These are phyloP conservation scores for Jaapia argillacea DNA, from an alignment of 768 basidiomycete genomes.

Conservation along the genomic window DNA sequence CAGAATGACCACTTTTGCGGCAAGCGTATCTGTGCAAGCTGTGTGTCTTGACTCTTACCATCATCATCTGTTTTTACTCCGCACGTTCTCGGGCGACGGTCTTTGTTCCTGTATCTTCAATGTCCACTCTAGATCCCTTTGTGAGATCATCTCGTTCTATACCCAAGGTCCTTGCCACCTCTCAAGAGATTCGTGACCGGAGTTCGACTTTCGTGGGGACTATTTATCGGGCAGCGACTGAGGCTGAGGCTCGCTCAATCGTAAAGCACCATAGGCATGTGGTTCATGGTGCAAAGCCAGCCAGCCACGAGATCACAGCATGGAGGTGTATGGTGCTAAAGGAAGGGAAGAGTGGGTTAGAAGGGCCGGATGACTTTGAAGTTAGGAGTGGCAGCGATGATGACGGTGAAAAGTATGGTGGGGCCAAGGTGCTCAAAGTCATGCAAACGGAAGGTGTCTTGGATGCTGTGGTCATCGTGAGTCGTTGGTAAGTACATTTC, in stretches of 20 bases:
- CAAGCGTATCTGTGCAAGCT: too few relatives aligned
- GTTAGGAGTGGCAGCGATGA: conserved; percentile 55
- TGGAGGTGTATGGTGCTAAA: conserved; percentile 75
- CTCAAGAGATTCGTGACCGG: conserved; percentile 69
- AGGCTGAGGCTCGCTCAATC: conserved; percentile 38
- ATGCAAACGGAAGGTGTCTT: conserved; percentile 64
- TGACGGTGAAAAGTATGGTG: conserved; percentile 72
- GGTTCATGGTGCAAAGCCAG: conserved; percentile 45
- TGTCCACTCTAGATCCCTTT: conserved; percentile 43
- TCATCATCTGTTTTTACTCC: too few relatives aligned
- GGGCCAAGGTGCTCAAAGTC: conserved; percentile 47
- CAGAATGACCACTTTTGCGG: too few relatives aligned
- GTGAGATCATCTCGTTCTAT: conserved; percentile 33
- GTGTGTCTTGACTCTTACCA: too few relatives aligned
- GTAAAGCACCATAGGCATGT: conserved; percentile 46
- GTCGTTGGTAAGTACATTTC: conserved; percentile 51
- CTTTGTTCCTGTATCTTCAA: conserved; percentile 3
- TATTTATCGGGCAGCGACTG: conserved; percentile 44
- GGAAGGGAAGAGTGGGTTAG: conserved; percentile 51
- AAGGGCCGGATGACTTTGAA: conserved; percentile 70
- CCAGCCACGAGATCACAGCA: conserved; percentile 66
- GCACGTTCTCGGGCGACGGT: too few relatives aligned
- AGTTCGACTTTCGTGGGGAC: conserved; percentile 63
- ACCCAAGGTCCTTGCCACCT: conserved; percentile 40
- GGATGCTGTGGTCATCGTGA: conserved; percentile 74